Evolutionary conservation across 805 yeast species (phyloP), one percentile per base, ranked within the genome.

Genomic region (Maudiozyma turicensis): DNA sequence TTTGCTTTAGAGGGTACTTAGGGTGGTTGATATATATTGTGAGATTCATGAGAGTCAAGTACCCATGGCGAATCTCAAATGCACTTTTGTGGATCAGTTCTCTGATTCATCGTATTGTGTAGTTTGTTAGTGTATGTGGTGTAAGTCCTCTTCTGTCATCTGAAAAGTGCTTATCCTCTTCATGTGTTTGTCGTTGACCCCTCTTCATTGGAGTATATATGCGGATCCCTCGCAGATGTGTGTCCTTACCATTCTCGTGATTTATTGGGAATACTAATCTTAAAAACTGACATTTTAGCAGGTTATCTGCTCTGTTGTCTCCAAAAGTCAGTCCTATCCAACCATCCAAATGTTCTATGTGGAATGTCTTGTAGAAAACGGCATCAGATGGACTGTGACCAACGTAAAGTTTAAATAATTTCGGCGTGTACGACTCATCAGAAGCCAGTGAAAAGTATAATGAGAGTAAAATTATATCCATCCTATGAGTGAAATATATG

Each of bases 241-340:
- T 83, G 64, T 93, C 99, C 60, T 91, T 93, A 43, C 99, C 99
- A 60, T 87, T 89, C 61, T 90, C 97, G 58, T 88, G 96, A 58
- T 95, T 93, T 1, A 57, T 48, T 8, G 66, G 67, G 45, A 67
- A 63, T 9, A 51, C 54, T 14, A 67, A 45, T 30, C 60, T 58
- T 11, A 66, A 35, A 45, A 57, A 64, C 37, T 64, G 65, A 43
- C 67, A 60, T 38, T 58, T 60, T 34, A 66, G 48, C 1, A 58
- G 48, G 10, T 48, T 43, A 39, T 62, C 66, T 11, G 45, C 48
- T 44, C 60, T 55, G 30, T 58, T 59, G 32, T 59, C 64, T 31
- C 51, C 57, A 47, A 60, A 59, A 7, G 60, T 54, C 6, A 63
- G 35, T 3, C 56, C 61, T 7, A 60, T 50, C 68, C 69, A 67